Evolutionary conservation across 768 basidiomycete genomes (phyloP), one percentile per base, ranked within the genome.

Genomic region (Tylopilus balloui): DNA sequence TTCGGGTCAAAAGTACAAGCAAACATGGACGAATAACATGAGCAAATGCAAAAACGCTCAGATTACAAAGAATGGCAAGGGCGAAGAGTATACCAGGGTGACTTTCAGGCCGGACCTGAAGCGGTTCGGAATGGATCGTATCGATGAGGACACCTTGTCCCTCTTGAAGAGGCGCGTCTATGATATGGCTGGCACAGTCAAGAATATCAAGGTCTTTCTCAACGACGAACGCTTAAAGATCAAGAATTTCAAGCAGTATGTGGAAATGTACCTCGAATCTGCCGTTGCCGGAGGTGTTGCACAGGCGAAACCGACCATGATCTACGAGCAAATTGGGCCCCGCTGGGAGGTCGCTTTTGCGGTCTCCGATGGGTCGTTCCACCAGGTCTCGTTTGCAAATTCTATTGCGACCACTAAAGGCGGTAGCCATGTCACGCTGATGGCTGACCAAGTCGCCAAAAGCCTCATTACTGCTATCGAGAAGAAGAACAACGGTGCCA

Each of bases 401-500:
- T 92, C 92, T 21, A 97, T 99, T 58, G 83, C 94, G 6, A 99
- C 96, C 3, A 90, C 78, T 51, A 99, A 98, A 64, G 96, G 96
- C 42, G 96, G 96, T 44, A 92, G 90, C 0, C 96, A 99, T 64
- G 95, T 99, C 57, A 76, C 73, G 20, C 73, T 79, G 54, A 78
- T 98, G 51, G 78, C 92, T 0, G 92, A 94, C 69, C 92, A 94
- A 66, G 78, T 99, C 44, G 83, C 92, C 19, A 93, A 94, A 69
- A 81, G 78, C 53, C 72, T 98, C 28, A 77, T 93, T 53, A 72
- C 85, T 13, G 78, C 79, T 7, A 92, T 98, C 56, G 73, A 83
- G 64, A 97, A 97, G 83, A 98, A 95, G 81, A 96, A 99, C 74
- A 97, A 96, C 72, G 92, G 77, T 3, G 92, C 93, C n/a, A 79